phyloP scores from a whole-genome alignment of 2,329 filamentous ascomycete species.

The Paecilomyces variotii region DNA sequence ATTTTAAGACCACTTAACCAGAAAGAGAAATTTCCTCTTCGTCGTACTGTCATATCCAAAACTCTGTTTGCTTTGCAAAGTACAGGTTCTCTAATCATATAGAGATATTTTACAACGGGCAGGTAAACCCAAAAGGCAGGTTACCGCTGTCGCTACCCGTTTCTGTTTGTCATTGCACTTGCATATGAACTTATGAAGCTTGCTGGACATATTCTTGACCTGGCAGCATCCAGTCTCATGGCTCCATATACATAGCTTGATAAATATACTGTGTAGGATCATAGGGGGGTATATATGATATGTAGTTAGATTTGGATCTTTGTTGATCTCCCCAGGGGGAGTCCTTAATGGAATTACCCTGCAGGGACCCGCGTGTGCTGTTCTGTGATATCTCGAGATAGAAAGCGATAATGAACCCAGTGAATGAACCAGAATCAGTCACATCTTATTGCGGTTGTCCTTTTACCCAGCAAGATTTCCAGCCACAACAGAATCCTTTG shows the following conservation, averaged over 20 bases:
- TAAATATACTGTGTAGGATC: not conserved
- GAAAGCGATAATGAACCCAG: not conserved
- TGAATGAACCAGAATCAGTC: not conserved
- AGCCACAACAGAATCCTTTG: not conserved
- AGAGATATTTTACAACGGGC: too few species aligned
- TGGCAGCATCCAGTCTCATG: not conserved
- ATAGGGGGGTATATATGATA: not conserved
- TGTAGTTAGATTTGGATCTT: not conserved
- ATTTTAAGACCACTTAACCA: too few species aligned
- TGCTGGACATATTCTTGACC: too few species aligned
- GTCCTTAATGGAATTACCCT: not conserved
- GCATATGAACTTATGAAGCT: too few species aligned
- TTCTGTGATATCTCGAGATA: not conserved
- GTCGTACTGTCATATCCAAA: too few species aligned
- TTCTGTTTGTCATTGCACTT: too few species aligned
- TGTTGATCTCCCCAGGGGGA: not conserved
- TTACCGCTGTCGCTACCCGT: too few species aligned
- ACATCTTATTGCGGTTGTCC: not conserved
- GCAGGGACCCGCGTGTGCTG: not conserved
- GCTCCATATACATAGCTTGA: not conserved
- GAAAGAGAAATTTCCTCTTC: too few species aligned
- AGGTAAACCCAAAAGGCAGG: too few species aligned
- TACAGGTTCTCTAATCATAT: too few species aligned
- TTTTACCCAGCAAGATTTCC: not conserved
- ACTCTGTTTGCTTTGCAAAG: too few species aligned